phyloP scores from a whole-genome alignment of 306 rosid genomes.

The Cucumis melo region DNA sequence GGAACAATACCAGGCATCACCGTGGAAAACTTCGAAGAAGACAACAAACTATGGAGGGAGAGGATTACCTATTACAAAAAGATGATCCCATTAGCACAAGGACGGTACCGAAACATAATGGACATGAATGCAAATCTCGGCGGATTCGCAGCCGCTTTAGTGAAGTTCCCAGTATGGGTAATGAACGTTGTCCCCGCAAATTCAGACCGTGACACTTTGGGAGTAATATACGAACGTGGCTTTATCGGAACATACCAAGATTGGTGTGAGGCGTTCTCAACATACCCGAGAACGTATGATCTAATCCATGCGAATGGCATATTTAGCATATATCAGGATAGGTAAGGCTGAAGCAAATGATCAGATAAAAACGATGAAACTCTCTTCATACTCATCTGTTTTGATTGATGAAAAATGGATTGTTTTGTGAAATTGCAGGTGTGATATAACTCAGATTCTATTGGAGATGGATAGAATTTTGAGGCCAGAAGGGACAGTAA shows the following conservation, averaged over 20 bases:
- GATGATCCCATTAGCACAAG: slow-evolving; percentile 39
- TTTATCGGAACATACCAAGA: slow-evolving; percentile 83
- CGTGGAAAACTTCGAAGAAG: slow-evolving; percentile 40
- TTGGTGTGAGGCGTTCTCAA: slow-evolving; percentile 94
- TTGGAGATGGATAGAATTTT: slow-evolving; percentile 90
- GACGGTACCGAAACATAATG: slow-evolving; percentile 59
- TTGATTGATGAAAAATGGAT: background rate
- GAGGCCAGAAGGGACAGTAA: slow-evolving; percentile 84
- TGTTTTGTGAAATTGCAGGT: slow-evolving; percentile 35
- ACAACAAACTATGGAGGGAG: slow-evolving; percentile 57
- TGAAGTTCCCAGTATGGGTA: slow-evolving; percentile 72
- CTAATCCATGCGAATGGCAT: slow-evolving; percentile 73
- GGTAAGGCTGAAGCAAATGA: slow-evolving; percentile 17
- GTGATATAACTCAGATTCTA: slow-evolving; percentile 51
- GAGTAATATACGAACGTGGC: slow-evolving; percentile 77
- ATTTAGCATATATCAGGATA: slow-evolving; percentile 79
- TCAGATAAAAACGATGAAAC: too few species aligned
- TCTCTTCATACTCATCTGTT: too few species aligned
- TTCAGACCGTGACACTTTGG: slow-evolving; percentile 60
- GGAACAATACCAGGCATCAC: slow-evolving; percentile 50
- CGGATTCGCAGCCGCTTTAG: slow-evolving; percentile 63
- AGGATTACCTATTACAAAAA: slow-evolving; percentile 52
- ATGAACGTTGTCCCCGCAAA: slow-evolving; percentile 77
- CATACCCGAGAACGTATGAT: slow-evolving; percentile 91
- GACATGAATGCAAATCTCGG: slow-evolving; percentile 94